phyloP scores from a whole-genome alignment of 208 protist genomes.

The Lotmaria passim region DNA sequence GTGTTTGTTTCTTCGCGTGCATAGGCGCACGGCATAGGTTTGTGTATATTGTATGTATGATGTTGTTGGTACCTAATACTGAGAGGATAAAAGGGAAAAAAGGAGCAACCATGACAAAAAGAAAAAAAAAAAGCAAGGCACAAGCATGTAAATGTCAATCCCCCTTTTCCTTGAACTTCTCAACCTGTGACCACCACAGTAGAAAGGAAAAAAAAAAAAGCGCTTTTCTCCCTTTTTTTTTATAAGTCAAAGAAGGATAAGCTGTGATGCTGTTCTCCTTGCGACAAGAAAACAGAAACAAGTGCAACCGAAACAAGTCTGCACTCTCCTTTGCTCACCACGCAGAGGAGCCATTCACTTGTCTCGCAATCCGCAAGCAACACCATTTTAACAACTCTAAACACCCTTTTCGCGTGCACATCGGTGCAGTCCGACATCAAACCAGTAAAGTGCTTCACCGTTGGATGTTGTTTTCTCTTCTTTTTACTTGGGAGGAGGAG shows the following conservation, averaged over 20 bases:
- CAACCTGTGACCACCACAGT: not conserved
- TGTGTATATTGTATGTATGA: constrained; percentile 11
- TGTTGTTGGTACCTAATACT: constrained; percentile 22
- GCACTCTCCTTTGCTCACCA: not conserved
- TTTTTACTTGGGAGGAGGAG: constrained; percentile 28
- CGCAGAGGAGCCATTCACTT: not conserved
- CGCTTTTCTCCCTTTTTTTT: no score
- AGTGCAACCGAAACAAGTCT: not conserved
- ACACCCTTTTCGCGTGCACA: not conserved
- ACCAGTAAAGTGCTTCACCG: no score
- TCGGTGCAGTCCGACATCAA: no score
- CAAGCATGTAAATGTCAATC: not conserved
- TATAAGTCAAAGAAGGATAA: not conserved
- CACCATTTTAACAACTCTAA: not conserved
- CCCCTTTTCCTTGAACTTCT: not conserved
- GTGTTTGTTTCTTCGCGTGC: not conserved
- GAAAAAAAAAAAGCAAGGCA: constrained; percentile 1
- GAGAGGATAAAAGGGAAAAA: constrained; percentile 12
- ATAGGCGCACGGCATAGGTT: not conserved
- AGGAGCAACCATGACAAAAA: constrained; percentile 12
- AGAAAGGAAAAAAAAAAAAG: no score
- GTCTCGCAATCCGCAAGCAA: not conserved
- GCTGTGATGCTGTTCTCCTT: not conserved
- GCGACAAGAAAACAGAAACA: constrained; percentile 6
- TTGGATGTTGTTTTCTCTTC: not conserved